phyloP scores from a whole-genome alignment of 2,329 filamentous ascomycete species.

The Purpureocillium lavendulum region DNA sequence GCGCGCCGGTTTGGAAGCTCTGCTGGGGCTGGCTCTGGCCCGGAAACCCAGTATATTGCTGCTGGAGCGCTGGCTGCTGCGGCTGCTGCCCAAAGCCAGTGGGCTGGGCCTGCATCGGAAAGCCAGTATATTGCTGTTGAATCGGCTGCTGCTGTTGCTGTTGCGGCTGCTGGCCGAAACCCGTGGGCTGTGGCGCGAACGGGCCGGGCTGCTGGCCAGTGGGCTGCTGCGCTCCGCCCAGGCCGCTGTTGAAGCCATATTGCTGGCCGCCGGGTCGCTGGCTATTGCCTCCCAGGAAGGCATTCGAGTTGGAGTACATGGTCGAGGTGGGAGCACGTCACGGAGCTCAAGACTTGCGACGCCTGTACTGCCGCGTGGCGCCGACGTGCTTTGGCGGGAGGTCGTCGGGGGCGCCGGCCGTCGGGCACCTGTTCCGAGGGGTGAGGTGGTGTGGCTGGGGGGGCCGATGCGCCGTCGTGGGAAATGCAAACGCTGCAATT shows the following conservation, averaged over 20 bases:
- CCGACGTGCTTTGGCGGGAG: too few relatives aligned
- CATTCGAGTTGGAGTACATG: slow-evolving; percentile 90
- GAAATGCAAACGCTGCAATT: slow-evolving; percentile 4
- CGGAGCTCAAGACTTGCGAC: too few relatives aligned
- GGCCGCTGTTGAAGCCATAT: slow-evolving; percentile 42
- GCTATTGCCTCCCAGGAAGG: slow-evolving; percentile 72
- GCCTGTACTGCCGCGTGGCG: too few relatives aligned
- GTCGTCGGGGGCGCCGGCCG: too few relatives aligned
- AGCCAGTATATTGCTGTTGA: slow-evolving; percentile 60
- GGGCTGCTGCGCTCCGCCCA: slow-evolving; percentile 34
- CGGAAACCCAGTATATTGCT: slow-evolving; percentile 61
- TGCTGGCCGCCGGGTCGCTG: slow-evolving; percentile 60
- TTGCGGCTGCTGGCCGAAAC: slow-evolving; percentile 38
- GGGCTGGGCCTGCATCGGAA: slow-evolving; percentile 45
- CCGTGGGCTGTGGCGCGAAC: slow-evolving; percentile 46
- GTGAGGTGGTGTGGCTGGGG: too few relatives aligned
- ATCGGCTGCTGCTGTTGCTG: slow-evolving; percentile 33
- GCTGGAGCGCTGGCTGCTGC: slow-evolving; percentile 35
- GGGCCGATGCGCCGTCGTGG: too few relatives aligned
- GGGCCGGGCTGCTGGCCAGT: slow-evolving; percentile 30
- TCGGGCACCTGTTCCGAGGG: not conserved
- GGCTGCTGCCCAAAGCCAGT: slow-evolving; percentile 48
- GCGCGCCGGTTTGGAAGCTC: slow-evolving; percentile 51
- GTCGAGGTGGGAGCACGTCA: slow-evolving; percentile 8
- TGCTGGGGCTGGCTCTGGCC: slow-evolving; percentile 43